Percentiles rank a stretch among this genome's conserved stretches.
Conservation (phyloP, 768 basidiomycete species). For the Pisolithus microcarpus region DNA sequence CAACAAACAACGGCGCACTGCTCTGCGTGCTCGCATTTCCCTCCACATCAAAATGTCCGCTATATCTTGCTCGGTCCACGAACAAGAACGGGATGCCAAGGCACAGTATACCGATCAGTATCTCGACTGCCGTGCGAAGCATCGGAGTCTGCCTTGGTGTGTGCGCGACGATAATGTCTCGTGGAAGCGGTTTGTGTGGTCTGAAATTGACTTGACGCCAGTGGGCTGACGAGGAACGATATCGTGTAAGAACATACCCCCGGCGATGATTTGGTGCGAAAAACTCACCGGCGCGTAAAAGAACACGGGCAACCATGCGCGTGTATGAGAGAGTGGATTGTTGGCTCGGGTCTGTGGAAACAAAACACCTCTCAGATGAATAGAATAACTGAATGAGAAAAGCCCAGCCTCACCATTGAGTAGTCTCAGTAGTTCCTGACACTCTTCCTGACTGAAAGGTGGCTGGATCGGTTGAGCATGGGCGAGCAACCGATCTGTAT, state of each 20-base stretch:
- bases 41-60: conserved; percentile 53
- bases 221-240: conserved; percentile 30
- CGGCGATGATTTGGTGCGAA: background rate
- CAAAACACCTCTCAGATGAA: conserved; percentile 1
- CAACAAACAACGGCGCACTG: conserved; percentile 51
- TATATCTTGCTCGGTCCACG: conserved; percentile 41
- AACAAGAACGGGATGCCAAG: conserved; percentile 79
- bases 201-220: conserved; percentile 71
- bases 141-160: conserved; percentile 31
- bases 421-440: conserved; percentile 61
- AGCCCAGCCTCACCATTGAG: conserved; percentile 30
- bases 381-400: background rate
- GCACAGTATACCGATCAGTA: conserved; percentile 57
- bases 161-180: conserved; percentile 34
- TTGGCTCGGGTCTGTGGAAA: conserved; percentile 12
- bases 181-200: conserved; percentile 58
- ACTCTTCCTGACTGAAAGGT: conserved; percentile 72
- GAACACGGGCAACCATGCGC: conserved; percentile 59
- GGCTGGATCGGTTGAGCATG: conserved; percentile 48
- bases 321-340: conserved; percentile 41
- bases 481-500: conserved; percentile 69
- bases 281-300: conserved; percentile 60
- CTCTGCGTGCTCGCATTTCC: conserved; percentile 31
- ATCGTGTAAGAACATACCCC: no score
- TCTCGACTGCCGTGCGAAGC: conserved; percentile 45